Evolutionary conservation across 306 rosid genomes (phyloP).

Genomic region (Abrus pulchellus): DNA sequence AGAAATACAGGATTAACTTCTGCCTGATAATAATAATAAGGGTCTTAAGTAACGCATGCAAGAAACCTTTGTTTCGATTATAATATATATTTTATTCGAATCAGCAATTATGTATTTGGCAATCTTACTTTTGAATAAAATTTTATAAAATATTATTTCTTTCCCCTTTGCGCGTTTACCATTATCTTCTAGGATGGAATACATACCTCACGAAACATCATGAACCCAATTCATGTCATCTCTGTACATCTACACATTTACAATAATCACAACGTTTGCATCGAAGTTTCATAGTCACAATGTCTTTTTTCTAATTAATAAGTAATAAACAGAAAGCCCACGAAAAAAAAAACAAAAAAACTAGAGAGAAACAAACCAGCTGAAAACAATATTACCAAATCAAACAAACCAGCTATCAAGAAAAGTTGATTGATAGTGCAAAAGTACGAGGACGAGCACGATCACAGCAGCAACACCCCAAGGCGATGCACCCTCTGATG

Average conservation of each 20-base stretch:
- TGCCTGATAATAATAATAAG: neutral
- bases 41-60: neutral
- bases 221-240: constrained; percentile 11
- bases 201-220: neutral
- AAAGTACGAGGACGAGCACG: constrained; percentile 65
- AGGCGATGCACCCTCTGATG: constrained; percentile 82
- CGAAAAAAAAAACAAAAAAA: neutral
- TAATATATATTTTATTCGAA: neutral
- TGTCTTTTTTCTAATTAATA: neutral
- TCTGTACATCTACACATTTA: constrained; percentile 26
- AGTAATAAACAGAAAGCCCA: neutral
- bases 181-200: neutral
- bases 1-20: neutral
- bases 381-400: neutral
- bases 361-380: neutral
- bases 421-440: constrained; percentile 73
- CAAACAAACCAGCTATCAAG: constrained; percentile 68
- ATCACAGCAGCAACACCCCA: constrained; percentile 89
- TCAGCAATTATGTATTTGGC: neutral
- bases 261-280: constrained; percentile 25
- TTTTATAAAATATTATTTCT: neutral
- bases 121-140: neutral
- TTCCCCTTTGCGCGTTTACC: neutral
- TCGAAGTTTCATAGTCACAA: constrained; percentile 12
- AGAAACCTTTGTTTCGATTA: neutral